Evolutionary conservation across 2,329 filamentous ascomycete species (phyloP), one percentile per base, ranked within the genome.

Genomic region (Berkeleyomyces basicola): DNA sequence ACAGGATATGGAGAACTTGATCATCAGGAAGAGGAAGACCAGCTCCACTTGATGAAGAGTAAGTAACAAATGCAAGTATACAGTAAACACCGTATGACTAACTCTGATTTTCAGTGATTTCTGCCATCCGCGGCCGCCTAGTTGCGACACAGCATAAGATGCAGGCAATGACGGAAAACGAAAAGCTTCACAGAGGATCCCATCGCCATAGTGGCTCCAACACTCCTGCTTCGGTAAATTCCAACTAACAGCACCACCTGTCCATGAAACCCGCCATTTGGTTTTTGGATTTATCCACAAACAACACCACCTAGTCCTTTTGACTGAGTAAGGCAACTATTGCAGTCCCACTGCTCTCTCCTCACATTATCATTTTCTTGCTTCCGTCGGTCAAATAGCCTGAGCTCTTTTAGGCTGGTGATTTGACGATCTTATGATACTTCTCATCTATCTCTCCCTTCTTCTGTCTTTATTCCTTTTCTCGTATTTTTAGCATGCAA

Each of bases 1-100:
- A 39, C 33, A 10, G 61, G 61, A 39, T 65, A 67, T 66, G 62
- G 65, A 63, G 46, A 71, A 65, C 61, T 71, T 71, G 46, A 60
- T 61, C 70, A 71, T 68, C 79, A 72, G 66, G 79, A 78, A 72
- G 76, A 77, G 64, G 87, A 90, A 67, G 87, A 91, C 71, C 82
- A 87, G 69, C 81, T 86, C 68, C 82, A 84, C 61, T 84, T 91
- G 61, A 77, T 85, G 68, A 88, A 85, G 72, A 82, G 87, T 90
- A 78, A 76, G 82, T 71, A 23, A 23, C 23, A 23, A 23, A 23
- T 23, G 23, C 1, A 23, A 23, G 23, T 23, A 23, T 23, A 23
- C 23, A 1, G 23, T 23, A 23, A 23, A 23, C 2, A 23, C 23
- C 11, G 4, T 46, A n/a, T 4, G 16, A 46, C 43, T 46, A 46